These are phyloP conservation scores for Scolecobasidium constrictum DNA, from an alignment of 2,329 filamentous ascomycete genomes.

Conservation along the genomic window DNA sequence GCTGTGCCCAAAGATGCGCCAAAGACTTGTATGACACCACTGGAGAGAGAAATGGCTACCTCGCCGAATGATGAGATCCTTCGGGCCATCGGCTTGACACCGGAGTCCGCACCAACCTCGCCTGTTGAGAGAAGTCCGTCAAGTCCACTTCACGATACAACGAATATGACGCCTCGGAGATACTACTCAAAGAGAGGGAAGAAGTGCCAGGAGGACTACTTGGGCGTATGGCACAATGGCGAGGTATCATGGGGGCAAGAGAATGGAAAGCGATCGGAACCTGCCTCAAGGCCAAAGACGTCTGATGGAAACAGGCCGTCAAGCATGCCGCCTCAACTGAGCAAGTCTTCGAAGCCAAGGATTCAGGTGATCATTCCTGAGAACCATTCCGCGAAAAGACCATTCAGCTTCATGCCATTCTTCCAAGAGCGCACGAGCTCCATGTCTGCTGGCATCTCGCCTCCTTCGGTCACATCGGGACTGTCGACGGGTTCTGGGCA, in stretches of 20 bases:
- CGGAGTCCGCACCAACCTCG: constrained; percentile 11
- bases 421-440: constrained; percentile 12
- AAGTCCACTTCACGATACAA: constrained; percentile 13
- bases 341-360: constrained; percentile 2
- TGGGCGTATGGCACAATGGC: constrained; percentile 35
- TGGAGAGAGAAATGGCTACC: constrained; percentile 26
- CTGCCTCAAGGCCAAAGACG: not conserved
- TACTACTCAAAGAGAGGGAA: constrained; percentile 5
- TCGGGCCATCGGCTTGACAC: constrained; percentile 21
- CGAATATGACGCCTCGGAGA: constrained; percentile 10
- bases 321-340: not conserved
- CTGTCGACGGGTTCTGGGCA: constrained; percentile 3
- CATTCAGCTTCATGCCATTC: constrained; percentile 16
- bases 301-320: not conserved
- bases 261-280: constrained; percentile 11
- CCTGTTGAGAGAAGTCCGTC: constrained; percentile 10
- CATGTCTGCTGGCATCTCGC: constrained; percentile 14
- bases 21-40: constrained; percentile 16
- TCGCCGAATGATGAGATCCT: constrained; percentile 30
- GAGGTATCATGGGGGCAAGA: constrained; percentile 29
- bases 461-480: constrained; percentile 9
- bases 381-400: constrained; percentile 17
- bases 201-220: constrained; percentile 13
- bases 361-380: constrained; percentile 27
- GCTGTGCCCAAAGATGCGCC: constrained; percentile 19